These are phyloP conservation scores for Gyrodon lividus DNA, from an alignment of 768 basidiomycete genomes.

Conservation along the genomic window DNA sequence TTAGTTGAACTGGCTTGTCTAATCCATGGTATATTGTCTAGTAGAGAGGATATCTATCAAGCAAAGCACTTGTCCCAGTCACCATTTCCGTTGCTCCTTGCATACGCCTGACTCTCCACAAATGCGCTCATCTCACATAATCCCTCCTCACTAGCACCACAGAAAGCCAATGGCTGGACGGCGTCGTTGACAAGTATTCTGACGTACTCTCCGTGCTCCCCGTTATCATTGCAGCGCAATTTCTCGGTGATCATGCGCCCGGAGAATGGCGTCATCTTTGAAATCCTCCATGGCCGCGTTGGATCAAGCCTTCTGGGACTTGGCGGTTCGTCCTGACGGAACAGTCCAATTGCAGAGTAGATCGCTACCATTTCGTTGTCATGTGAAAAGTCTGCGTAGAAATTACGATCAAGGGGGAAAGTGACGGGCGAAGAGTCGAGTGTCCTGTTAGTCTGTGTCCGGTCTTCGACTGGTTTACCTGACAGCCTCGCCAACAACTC, in stretches of 20 bases:
- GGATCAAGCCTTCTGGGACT: conserved; percentile 19
- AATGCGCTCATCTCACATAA: conserved; percentile 67
- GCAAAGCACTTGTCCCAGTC: conserved; percentile 67
- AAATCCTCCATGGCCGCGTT: conserved; percentile 50
- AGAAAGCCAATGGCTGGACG: conserved; percentile 61
- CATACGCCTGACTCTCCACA: conserved; percentile 68
- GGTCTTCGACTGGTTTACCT: conserved; percentile 55
- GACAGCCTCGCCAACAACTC: conserved; percentile 86
- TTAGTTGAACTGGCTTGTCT: too few relatives aligned
- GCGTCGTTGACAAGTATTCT: conserved; percentile 80
- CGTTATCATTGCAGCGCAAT: conserved; percentile 43
- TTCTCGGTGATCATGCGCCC: conserved; percentile 74
- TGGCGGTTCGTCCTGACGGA: conserved; percentile 32
- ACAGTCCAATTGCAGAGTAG: conserved; percentile 60
- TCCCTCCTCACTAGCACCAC: conserved; percentile 50
- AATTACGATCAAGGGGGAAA: conserved; percentile 64
- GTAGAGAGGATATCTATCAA: conserved; percentile 8
- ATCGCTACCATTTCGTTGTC: conserved; percentile 85
- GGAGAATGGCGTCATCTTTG: conserved; percentile 70
- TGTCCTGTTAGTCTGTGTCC: conserved; percentile 73
- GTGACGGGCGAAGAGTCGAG: conserved; percentile 62
- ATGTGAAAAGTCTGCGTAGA: conserved; percentile 85
- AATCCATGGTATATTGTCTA: not conserved
- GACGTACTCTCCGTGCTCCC: conserved; percentile 45
- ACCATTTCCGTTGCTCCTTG: conserved; percentile 64